Evolutionary conservation across 805 yeast species (phyloP).

Genomic region (Vanderwaltozyma polyspora): DNA sequence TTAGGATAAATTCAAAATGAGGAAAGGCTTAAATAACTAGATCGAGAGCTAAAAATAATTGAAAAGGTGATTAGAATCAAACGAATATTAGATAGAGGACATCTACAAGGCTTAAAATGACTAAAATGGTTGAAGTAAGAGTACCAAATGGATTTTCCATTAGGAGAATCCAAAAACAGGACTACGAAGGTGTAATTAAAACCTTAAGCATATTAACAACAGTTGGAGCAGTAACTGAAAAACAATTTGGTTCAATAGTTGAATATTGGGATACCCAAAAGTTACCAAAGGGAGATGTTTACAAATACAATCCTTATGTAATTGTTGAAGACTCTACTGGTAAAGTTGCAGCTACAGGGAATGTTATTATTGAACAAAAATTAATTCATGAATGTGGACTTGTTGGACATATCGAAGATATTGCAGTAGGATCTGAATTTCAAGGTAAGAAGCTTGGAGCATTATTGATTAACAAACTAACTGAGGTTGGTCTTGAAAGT

Average conservation of each 20-base stretch:
- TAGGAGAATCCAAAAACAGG: conserved; percentile 44
- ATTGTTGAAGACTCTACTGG: conserved; percentile 39
- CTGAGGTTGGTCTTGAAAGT: conserved; percentile 40
- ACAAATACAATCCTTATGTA: conserved; percentile 59
- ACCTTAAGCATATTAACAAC: conserved; percentile 63
- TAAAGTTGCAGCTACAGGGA: conserved; percentile 71
- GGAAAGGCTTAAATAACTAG: too few relatives aligned
- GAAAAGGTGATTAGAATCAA: neutral
- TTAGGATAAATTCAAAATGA: too few relatives aligned
- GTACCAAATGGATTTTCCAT: conserved; percentile 46
- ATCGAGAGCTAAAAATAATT: too few relatives aligned
- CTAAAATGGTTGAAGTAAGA: neutral
- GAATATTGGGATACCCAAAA: conserved; percentile 44
- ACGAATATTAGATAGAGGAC: neutral
- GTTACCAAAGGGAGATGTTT: conserved; percentile 14
- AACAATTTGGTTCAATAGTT: conserved; percentile 40
- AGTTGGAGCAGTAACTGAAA: conserved; percentile 58
- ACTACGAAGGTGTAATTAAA: conserved; percentile 49
- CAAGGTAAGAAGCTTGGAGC: conserved; percentile 81
- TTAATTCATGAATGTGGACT: conserved; percentile 73
- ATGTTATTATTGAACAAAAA: conserved; percentile 68
- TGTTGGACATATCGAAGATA: conserved; percentile 93
- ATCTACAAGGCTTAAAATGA: neutral
- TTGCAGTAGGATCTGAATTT: conserved; percentile 60
- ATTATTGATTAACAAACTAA: conserved; percentile 49